Percentiles rank a stretch among this genome's conserved stretches.
These are phyloP conservation scores for Eutypa lata DNA, from an alignment of 2,329 filamentous ascomycete species.

Conservation along the genomic window DNA sequence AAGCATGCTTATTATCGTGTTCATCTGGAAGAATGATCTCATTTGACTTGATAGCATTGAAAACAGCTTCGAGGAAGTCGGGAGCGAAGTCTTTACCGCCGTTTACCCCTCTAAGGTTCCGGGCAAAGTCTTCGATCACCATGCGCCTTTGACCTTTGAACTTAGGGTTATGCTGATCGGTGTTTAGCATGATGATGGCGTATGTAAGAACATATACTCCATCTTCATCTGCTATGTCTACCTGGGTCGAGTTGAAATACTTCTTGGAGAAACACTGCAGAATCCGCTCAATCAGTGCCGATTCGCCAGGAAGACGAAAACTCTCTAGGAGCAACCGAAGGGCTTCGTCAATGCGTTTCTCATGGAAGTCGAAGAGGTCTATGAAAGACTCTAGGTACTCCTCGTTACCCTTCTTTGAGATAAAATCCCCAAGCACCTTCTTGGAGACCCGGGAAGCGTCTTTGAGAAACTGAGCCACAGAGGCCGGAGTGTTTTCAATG, in stretches of 20 bases:
- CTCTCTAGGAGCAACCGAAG: conserved; percentile 82
- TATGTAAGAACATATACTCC: conserved; percentile 89
- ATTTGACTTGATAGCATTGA: conserved; percentile 83
- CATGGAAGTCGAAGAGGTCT: conserved; percentile 80
- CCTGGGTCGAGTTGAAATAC: conserved; percentile 69
- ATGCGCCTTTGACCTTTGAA: conserved; percentile 77
- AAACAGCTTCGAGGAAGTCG: conserved; percentile 83
- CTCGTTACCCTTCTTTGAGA: conserved; percentile 89
- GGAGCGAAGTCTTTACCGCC: conserved; percentile 77
- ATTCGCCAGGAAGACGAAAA: conserved; percentile 92
- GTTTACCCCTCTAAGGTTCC: conserved; percentile 89
- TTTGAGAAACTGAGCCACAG: conserved; percentile 82
- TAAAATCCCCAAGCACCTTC: conserved; percentile 83
- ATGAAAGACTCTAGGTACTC: conserved; percentile 81
- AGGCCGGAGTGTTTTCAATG: conserved; percentile 74
- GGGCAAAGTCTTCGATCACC: conserved; percentile 77
- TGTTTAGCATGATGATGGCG: conserved; percentile 96
- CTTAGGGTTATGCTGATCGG: conserved; percentile 94
- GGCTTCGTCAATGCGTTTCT: conserved; percentile 86
- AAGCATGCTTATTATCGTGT: conserved; percentile 93
- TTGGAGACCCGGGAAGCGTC: conserved; percentile 88
- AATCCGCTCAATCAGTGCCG: conserved; percentile 88
- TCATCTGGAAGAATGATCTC: conserved; percentile 98
- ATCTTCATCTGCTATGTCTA: conserved; percentile 80
- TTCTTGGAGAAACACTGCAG: conserved; percentile 83